Percentiles rank a stretch among this genome's conserved stretches.
These are phyloP conservation scores for Penicillium sp. DNA, from an alignment of 2,329 filamentous ascomycete genomes.

Conservation along the genomic window DNA sequence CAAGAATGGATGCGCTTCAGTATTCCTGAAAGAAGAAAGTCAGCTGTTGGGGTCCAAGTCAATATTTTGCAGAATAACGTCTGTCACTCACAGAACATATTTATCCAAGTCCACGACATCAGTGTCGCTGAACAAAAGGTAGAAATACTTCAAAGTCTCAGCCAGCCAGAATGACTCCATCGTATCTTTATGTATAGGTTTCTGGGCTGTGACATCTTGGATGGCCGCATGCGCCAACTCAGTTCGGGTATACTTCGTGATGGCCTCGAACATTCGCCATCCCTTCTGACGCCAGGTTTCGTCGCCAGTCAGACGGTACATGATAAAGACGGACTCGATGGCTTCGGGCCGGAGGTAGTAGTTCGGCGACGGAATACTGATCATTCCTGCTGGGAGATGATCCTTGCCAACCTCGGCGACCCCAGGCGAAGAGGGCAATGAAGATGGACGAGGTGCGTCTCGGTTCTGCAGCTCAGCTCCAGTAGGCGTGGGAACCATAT, in stretches of 20 bases:
- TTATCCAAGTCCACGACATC: conserved; percentile 45
- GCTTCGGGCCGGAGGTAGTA: conserved; percentile 61
- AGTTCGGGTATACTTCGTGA: conserved; percentile 60
- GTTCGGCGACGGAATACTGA: conserved; percentile 35
- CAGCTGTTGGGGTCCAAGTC: background rate
- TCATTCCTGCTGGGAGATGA: conserved; percentile 44
- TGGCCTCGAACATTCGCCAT: conserved; percentile 68
- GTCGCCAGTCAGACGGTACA: conserved; percentile 71
- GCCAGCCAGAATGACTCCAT: conserved; percentile 74
- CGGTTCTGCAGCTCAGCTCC: conserved; percentile 11
- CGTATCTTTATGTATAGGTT: conserved; percentile 50
- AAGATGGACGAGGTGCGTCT: conserved; percentile 14
- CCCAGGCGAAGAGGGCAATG: conserved; percentile 31
- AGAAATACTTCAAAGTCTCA: conserved; percentile 49
- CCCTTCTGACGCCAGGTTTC: conserved; percentile 62
- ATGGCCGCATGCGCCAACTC: conserved; percentile 63
- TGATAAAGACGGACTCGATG: conserved; percentile 74
- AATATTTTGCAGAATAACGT: conserved; percentile 5
- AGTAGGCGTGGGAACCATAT: background rate
- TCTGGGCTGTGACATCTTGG: conserved; percentile 58
- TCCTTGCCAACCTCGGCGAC: conserved; percentile 41
- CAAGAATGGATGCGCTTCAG: conserved; percentile 41
- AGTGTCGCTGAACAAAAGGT: conserved; percentile 46
- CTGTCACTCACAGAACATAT: conserved; percentile 44
- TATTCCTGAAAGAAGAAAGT: conserved; percentile 30